Evolutionary conservation across 2,329 filamentous ascomycete genomes (phyloP).

Genomic region (Fusarium falciforme): DNA sequence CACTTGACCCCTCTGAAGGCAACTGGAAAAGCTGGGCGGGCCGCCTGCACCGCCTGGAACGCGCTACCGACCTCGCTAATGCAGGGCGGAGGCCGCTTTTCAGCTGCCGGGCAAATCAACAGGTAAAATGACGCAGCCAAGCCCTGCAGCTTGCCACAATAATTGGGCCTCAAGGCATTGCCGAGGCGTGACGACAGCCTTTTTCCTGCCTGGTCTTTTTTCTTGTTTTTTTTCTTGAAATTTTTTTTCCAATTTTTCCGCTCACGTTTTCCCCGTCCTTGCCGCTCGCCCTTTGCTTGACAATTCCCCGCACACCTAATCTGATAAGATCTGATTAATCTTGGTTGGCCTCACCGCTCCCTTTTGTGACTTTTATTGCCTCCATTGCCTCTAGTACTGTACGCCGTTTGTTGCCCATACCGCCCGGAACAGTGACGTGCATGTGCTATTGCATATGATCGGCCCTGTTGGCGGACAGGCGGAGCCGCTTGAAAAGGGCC

Average conservation of each 20-base stretch:
- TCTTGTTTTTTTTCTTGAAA: neutral
- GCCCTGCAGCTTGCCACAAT: neutral
- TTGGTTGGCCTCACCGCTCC: neutral
- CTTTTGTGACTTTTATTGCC: neutral
- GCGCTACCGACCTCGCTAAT: neutral
- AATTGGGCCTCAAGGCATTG: neutral
- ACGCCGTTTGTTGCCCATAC: neutral
- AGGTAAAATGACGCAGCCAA: neutral
- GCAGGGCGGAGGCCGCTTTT: neutral
- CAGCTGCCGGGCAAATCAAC: neutral
- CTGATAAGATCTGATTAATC: neutral
- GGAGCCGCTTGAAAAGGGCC: neutral
- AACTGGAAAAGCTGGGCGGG: neutral
- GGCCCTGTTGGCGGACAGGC: neutral
- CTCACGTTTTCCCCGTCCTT: neutral
- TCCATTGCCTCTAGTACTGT: neutral
- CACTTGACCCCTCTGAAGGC: neutral
- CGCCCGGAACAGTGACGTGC: neutral
- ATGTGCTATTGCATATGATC: neutral
- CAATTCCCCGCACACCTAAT: neutral
- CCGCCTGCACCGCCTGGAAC: neutral
- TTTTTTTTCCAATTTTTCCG: neutral
- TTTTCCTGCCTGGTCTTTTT: neutral
- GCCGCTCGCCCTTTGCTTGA: neutral
- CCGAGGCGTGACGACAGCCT: neutral